These are phyloP conservation scores for Clathrospora elynae DNA, from an alignment of 2,329 filamentous ascomycete species.

Conservation along the genomic window DNA sequence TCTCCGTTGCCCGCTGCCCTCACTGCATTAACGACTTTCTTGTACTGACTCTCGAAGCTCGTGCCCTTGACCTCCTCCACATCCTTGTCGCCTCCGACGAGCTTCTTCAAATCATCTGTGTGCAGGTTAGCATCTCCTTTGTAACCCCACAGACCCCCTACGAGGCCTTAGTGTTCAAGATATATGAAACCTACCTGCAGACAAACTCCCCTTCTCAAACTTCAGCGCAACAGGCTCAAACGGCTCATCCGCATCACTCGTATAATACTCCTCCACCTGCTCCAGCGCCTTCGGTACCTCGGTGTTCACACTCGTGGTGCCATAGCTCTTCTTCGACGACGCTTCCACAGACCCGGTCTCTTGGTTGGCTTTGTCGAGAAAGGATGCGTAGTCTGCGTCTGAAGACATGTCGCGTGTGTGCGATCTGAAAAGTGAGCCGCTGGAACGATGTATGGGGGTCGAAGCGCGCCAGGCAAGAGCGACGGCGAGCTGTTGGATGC, in stretches of 20 bases:
- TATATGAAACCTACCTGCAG: conserved; percentile 54
- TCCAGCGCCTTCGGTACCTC: conserved; percentile 60
- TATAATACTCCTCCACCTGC: conserved; percentile 65
- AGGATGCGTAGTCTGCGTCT: conserved; percentile 82
- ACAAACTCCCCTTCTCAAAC: conserved; percentile 63
- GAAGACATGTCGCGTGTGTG: conserved; percentile 63
- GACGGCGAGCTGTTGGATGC: not conserved
- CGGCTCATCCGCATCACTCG: conserved; percentile 83
- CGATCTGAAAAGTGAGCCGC: not conserved
- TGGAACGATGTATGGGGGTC: not conserved
- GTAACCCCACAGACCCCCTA: not conserved
- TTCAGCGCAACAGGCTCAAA: conserved; percentile 77
- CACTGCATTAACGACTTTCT: conserved; percentile 70
- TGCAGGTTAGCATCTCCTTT: conserved; percentile 12
- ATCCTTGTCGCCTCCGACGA: conserved; percentile 65
- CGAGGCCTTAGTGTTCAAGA: not conserved
- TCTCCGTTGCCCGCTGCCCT: conserved; percentile 68
- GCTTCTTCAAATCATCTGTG: conserved; percentile 69
- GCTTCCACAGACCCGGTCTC: conserved; percentile 53
- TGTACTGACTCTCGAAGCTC: conserved; percentile 78
- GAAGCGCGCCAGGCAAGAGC: not conserved
- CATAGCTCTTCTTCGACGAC: conserved; percentile 32
- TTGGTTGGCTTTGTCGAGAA: conserved; percentile 85
- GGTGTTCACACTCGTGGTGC: conserved; percentile 52
- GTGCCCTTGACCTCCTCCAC: conserved; percentile 70